Base-by-base conservation (phyloP, 352 stramenopile genomes). In the Pythium oligandrum region DNA sequence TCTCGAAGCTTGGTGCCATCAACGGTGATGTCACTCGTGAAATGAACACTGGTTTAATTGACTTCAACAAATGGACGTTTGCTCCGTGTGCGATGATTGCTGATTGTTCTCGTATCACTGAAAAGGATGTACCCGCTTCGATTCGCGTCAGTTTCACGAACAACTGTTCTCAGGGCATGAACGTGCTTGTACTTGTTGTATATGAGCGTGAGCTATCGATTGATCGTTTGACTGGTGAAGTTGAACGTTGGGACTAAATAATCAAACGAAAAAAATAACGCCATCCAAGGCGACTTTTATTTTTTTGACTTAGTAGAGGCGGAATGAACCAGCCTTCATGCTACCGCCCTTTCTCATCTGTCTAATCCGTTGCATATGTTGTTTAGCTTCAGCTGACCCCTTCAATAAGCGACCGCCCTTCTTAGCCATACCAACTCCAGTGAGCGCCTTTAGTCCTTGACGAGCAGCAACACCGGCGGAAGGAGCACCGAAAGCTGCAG, bases 11-110 rank as follows among this genome's bases (percentile, higher is more conserved):
- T 17, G 58, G 58, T 26, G 44, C 58, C 4, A 52, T 70, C 11
- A 70, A 70, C 44, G 62, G 62, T 53, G 48, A 54, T 57, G 31
- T 66, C 6, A 57, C 42, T 0, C 57, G 53, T 44, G 46, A 62
- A 37, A 57, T 70, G 9, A 51, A 37, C n/a, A 63, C 59, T 43
- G 62, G 62, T 34, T 33, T 70, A 1, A 56, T 70, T 30, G 53
- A 61, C 53, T 49, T 59, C 5, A 30, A 66, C 11, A 50, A 55
- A 34, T 66, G 50, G 47, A 35, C 45, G 9, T 57, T 32, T 31
- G 42, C 33, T 51, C 31, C 38, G 7, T n/a, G 45, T 39, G 40
- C 26, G 3, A 51, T 40, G 31, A n/a, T 51, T 40, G 45, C 31
- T 33, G 37, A 54, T 36, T 45, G 48, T 31, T 53, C 4, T 33